A percentile compares a stretch with the other conserved stretches of the same genome.
phyloP scores from a whole-genome alignment of 1,284 basidiomycete genomes.

The Trametes pubescens region DNA sequence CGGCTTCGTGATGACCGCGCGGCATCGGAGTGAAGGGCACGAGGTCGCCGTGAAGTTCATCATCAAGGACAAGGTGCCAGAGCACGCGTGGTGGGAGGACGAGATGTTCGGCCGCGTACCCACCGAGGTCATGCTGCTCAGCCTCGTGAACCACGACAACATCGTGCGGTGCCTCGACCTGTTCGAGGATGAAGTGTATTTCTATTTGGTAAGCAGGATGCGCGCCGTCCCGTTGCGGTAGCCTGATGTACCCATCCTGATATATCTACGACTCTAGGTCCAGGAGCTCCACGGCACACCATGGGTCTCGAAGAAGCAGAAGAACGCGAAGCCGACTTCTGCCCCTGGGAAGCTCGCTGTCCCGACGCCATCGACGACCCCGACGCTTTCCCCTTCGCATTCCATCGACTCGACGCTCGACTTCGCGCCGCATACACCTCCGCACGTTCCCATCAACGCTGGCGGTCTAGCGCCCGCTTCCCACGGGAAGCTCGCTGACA shows the following conservation, averaged over 20 bases:
- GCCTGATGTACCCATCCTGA: constrained; percentile 10
- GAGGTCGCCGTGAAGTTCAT: constrained; percentile 96
- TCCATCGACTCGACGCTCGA: constrained; percentile 54
- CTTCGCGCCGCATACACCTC: constrained; percentile 41
- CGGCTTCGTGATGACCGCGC: constrained; percentile 89
- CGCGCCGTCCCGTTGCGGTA: constrained; percentile 14
- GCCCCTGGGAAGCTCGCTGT: constrained; percentile 41
- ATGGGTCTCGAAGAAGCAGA: constrained; percentile 60
- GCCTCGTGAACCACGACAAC: constrained; percentile 78
- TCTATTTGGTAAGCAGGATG: constrained; percentile 76
- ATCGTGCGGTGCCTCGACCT: constrained; percentile 86
- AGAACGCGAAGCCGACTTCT: constrained; percentile 40
- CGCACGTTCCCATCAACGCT: constrained; percentile 50
- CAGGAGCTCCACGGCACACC: constrained; percentile 93
- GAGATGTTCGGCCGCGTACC: constrained; percentile 70
- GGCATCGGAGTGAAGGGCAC: constrained; percentile 57
- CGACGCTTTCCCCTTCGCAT: constrained; percentile 60
- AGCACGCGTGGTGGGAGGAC: constrained; percentile 82
- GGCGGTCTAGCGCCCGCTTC: constrained; percentile 31
- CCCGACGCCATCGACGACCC: constrained; percentile 45
- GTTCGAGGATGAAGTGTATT: constrained; percentile 85
- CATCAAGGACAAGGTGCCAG: constrained; percentile 83
- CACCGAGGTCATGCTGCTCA: constrained; percentile 83
- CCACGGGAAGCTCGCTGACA: constrained; percentile 19
- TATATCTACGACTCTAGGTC: constrained; percentile 56